A percentile compares a stretch with the other conserved stretches of the same genome.
Conservation (phyloP, 1,139 yeast genomes). For the Saccharomyces hybrid region DNA sequence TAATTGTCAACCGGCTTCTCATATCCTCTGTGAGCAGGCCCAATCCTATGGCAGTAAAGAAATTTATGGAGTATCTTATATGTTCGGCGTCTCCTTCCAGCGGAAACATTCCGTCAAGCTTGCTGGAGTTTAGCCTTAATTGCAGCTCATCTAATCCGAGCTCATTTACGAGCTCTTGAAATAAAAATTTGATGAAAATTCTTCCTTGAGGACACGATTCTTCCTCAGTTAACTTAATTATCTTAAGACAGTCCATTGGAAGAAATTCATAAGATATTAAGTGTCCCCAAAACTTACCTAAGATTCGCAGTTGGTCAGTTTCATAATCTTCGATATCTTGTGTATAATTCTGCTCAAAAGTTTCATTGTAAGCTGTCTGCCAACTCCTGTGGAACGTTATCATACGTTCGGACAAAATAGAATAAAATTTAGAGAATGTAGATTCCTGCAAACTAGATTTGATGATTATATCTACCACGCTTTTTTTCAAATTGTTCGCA, state of each 20-base stretch:
- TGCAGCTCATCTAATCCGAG: slow-evolving; percentile 51
- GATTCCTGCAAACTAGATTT: slow-evolving; percentile 85
- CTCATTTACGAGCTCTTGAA: slow-evolving; percentile 76
- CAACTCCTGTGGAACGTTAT: slow-evolving; percentile 46
- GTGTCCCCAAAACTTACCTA: slow-evolving; percentile 86
- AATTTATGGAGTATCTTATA: slow-evolving; percentile 75
- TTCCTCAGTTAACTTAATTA: slow-evolving; percentile 55
- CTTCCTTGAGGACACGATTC: slow-evolving; percentile 76
- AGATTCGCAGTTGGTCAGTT: slow-evolving; percentile 64
- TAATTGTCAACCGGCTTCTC: slow-evolving; percentile 46
- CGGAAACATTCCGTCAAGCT: slow-evolving; percentile 42
- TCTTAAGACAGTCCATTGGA: slow-evolving; percentile 51
- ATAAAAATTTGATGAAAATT: slow-evolving; percentile 71
- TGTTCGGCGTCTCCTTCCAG: slow-evolving; percentile 43
- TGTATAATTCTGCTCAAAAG: slow-evolving; percentile 52
- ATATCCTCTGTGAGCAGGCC: slow-evolving; percentile 77
- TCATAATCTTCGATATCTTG: slow-evolving; percentile 58
- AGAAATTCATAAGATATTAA: slow-evolving; percentile 64
- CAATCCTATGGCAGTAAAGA: slow-evolving; percentile 85
- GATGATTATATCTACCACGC: slow-evolving; percentile 66
- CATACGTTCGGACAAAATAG: slow-evolving; percentile 67
- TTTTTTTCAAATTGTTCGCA: slow-evolving; percentile 35
- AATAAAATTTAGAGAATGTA: slow-evolving; percentile 80
- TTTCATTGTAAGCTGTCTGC: slow-evolving; percentile 45
- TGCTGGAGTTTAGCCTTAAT: slow-evolving; percentile 44